Evolutionary conservation across 2,329 filamentous ascomycete species (phyloP), one percentile per base, ranked within the genome.

Genomic region (Colletotrichum sp.): DNA sequence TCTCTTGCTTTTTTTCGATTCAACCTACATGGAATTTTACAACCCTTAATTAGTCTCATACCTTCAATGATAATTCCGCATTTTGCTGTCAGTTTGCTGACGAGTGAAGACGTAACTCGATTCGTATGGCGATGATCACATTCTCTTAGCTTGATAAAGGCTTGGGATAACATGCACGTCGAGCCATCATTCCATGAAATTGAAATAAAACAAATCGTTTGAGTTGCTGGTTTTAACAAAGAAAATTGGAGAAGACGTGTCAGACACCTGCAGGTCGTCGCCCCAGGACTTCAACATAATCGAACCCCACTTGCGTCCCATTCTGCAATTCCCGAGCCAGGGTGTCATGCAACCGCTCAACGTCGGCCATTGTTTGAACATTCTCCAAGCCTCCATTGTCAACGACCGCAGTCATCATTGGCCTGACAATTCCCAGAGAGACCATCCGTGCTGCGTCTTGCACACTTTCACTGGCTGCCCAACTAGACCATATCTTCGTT

Each of bases 101-200:
- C 34, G 1, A 36, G 34, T 16, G 1, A 36, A 36, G 15, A 36
- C 34, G 1, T 36, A 16, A 16, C 34, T 36, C 2, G 15, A 36
- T 36, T 16, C 19, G 9, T 44, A 3, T 44, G 39, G 9, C 19
- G 19, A 44, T 8, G 39, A 44, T n/a, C 2, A 19, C 2, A 44
- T 16, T 5, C 2, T 39, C 3, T 19, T 9, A 44, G 16, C 19
- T 5, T 8, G 3, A 44, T n/a, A 19, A 4, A 44, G 5, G 19
- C 39, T n/a, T n/a, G 1, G 16, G 8, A 44, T 6, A n/a, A 7
- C 5, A 19, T 6, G 5, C 16, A n/a, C 5, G 2, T 11, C 5
- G 9, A n/a, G 19, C 5, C 19, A 44, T 11, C 2, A n/a, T 44
- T 44, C 16, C 1, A 44, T n/a, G 19, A 2, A 11, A 11, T 2